Base-by-base conservation (phyloP, 2,329 filamentous ascomycete species). In the Fusarium denticulatum region DNA sequence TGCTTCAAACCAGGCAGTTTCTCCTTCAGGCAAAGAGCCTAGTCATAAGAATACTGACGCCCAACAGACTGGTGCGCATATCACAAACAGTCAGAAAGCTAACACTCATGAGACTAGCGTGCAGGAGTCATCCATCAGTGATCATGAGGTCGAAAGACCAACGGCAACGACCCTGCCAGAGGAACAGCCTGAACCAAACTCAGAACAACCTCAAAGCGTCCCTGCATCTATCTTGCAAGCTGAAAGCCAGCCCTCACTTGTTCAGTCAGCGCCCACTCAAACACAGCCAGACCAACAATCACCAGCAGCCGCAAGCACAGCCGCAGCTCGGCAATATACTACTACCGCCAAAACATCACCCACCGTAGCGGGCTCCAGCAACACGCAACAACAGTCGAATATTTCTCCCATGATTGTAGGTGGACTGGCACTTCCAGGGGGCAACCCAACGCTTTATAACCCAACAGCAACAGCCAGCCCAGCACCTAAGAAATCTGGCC, bases 401-500 rank as follows among this genome's bases (percentile, higher is more conserved):
- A 46, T 52, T 24, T 9, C 42, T 39, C 34, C 42, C 10, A 36
- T 60, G 0, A 26, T 56, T 26, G 26, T 64, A 39, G 72, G 60
- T 7, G 63, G 59, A 16, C 24, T 69, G n/a, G 50, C 69, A 18
- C n/a, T 73, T 20, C 63, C 74, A 43, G 66, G 68, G 30, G 67
- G 70, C 28, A 75, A 71, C 52, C 49, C 36, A 14, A 28, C 40
- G 15, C 53, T 36, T 12, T 40, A 22, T 8, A 40, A 36, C 24
- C 30, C 45, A 49, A 32, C 40, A 26, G 39, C 37, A 37, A 32
- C 42, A n/a, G 26, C 30, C 22, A 15, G 32, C 28, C 62, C 36
- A 14, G 22, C 32, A 16, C 42, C 43, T 18, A 24, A 18, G 36
- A 40, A 22, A 30, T 32, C 47, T 26, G 45, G 18, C 4, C 40